Evolutionary conservation across 2,329 filamentous ascomycete species (phyloP), one percentile per base, ranked within the genome.

Genomic region (Sporothrix globosa): DNA sequence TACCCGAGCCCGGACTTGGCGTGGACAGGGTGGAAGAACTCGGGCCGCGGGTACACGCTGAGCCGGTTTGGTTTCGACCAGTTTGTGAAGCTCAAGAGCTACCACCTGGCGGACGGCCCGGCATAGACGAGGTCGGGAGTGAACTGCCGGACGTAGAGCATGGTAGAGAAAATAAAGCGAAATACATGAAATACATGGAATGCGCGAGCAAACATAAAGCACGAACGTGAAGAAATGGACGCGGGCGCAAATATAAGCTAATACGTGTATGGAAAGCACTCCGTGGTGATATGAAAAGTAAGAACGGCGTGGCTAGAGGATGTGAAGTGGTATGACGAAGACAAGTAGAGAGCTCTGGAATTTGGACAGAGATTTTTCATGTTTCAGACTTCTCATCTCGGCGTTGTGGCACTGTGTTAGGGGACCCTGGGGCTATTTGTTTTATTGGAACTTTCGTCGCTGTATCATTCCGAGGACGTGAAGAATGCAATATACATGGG

Each of bases 21-120:
- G n/a, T 97, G 93, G 93, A 96, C 94, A 2, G 95, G 95, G 13
- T 97, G 93, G 93, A 98, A 98, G 84, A 93, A 97, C 79, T 97
- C 93, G 72, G 95, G 95, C 74, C 94, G 92, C 80, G 95, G 95
- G 27, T 91, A 94, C 75, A 97, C 94, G 11, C 82, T 98, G 76
- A 96, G 93, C 82, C 90, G 84, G 76, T 97, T 94, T 77, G 95
- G 95, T 13, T 98, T 96, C 78, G 95, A 97, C 76, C 92, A 97
- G 78, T 98, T 97, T 78, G 91, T 96, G 78, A 97, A 96, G 85
- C 86, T 97, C 76, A 97, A 97, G 89, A 97, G 92, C 84, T 96
- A 91, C 80, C 95, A 98, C 80, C 79, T 97, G 79, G 97, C 97
- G 83, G 89, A 96, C 73, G 89, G 90, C 77, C 87, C 88, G 3